A percentile compares a stretch with the other conserved stretches of the same genome.
Conservation (phyloP, 2,329 filamentous ascomycete genomes). For the Aspergillus vadensis region DNA sequence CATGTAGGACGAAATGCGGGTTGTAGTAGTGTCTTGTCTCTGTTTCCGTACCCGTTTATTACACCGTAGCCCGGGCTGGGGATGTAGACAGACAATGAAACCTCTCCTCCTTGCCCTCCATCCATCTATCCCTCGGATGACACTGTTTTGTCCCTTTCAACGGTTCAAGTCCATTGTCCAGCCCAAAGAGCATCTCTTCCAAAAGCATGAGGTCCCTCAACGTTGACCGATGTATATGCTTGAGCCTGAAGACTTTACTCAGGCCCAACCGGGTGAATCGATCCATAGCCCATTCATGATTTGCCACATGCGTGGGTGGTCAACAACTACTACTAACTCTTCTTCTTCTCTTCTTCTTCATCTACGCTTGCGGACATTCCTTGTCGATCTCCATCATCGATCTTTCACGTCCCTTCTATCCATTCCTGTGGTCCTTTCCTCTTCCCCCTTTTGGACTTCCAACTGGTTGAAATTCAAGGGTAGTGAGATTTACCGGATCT, state of each 20-base stretch:
- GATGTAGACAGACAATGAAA: neutral
- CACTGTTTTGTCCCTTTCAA: neutral
- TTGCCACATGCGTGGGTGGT: constrained; percentile 13
- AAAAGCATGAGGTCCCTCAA: neutral
- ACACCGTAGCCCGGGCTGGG: neutral
- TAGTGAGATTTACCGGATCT: neutral
- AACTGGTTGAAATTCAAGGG: neutral
- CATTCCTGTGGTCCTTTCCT: neutral
- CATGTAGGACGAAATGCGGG: neutral
- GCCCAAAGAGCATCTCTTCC: neutral
- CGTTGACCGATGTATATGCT: neutral
- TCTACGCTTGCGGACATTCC: constrained; percentile 11
- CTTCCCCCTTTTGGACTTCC: neutral
- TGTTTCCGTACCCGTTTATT: neutral
- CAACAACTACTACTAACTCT: neutral
- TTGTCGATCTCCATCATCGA: constrained; percentile 1
- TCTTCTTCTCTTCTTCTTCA: neutral
- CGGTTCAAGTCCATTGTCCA: neutral
- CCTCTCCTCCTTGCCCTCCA: neutral
- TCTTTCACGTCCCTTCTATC: neutral
- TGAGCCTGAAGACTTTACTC: neutral
- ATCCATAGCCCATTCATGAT: constrained; percentile 13
- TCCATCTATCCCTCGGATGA: neutral
- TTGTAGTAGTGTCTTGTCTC: neutral
- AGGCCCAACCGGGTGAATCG: constrained; percentile 6